Conservation (phyloP, 2,329 filamentous ascomycete species). For the Xylaria sp. region DNA sequence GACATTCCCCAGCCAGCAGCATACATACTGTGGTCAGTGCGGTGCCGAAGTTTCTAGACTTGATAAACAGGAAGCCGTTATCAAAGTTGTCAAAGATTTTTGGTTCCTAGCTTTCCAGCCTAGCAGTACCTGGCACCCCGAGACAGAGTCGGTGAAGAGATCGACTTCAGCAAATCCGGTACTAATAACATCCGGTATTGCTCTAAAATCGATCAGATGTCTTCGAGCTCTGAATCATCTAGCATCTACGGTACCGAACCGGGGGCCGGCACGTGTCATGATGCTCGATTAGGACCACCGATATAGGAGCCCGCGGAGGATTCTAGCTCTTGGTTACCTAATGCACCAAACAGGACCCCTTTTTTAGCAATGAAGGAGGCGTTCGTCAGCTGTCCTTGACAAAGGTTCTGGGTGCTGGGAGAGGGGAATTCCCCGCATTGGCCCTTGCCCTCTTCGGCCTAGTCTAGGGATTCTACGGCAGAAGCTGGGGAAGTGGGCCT, state of each 20-base stretch:
- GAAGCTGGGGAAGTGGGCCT: constrained; percentile 39
- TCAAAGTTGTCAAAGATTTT: neutral
- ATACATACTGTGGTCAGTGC: neutral
- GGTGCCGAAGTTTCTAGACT: no score
- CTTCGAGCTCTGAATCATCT: constrained; percentile 19
- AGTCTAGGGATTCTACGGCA: constrained; percentile 12
- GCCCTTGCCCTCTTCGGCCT: constrained; percentile 20
- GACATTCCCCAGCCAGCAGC: neutral
- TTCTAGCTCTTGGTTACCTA: constrained; percentile 18
- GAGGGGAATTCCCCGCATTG: constrained; percentile 33
- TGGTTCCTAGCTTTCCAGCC: neutral
- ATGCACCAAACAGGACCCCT: constrained; percentile 10
- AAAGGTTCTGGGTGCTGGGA: neutral
- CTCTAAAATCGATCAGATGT: constrained; percentile 27
- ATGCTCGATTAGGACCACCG: constrained; percentile 17
- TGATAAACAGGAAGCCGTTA: neutral
- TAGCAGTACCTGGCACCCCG: neutral
- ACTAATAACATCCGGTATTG: neutral
- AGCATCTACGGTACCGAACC: constrained; percentile 9
- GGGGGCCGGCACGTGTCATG: constrained; percentile 26
- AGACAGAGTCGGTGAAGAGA: neutral
- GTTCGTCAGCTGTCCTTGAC: constrained; percentile 3
- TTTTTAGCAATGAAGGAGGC: constrained; percentile 14
- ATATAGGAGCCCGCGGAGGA: constrained; percentile 23
- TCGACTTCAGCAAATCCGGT: constrained; percentile 7